These are phyloP conservation scores for Polychaeton citri DNA, from an alignment of 2,329 filamentous ascomycete species.

Conservation along the genomic window DNA sequence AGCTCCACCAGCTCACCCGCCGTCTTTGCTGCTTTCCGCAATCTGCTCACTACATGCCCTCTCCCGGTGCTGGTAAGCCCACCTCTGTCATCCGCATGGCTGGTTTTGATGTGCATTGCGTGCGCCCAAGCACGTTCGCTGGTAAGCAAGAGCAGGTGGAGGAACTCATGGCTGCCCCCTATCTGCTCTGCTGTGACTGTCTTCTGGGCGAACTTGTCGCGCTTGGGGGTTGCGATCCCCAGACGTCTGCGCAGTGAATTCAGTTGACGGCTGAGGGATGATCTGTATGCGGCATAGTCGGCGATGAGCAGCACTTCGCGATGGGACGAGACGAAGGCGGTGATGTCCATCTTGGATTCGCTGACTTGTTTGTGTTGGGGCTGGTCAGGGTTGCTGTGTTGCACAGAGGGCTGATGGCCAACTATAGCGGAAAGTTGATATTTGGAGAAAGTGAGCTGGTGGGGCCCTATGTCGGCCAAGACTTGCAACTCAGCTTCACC, in stretches of 20 bases:
- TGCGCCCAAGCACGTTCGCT: slow-evolving; percentile 90
- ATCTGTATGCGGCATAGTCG: slow-evolving; percentile 76
- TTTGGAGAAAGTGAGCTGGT: no score
- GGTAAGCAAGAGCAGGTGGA: slow-evolving; percentile 66
- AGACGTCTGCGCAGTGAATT: slow-evolving; percentile 76
- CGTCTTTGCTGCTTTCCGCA: slow-evolving; percentile 63
- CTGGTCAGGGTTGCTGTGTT: no score
- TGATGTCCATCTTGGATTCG: slow-evolving; percentile 99
- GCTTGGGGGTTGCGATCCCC: slow-evolving; percentile 68
- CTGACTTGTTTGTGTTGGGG: no score
- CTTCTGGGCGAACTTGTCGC: slow-evolving; percentile 70
- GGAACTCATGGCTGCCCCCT: slow-evolving; percentile 61
- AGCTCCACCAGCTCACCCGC: slow-evolving; percentile 55
- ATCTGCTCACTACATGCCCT: slow-evolving; percentile 76
- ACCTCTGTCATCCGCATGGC: slow-evolving; percentile 58
- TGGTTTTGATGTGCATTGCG: slow-evolving; percentile 85
- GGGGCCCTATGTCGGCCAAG: no score
- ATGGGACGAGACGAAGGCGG: slow-evolving; percentile 63
- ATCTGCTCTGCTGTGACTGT: slow-evolving; percentile 64
- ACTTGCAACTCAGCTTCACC: no score
- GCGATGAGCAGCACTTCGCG: slow-evolving; percentile 78
- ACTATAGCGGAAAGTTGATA: no score
- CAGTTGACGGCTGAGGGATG: slow-evolving; percentile 65
- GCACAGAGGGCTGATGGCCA: no score
- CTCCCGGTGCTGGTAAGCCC: slow-evolving; percentile 67